These are phyloP conservation scores for Xanthoparmelia taractica DNA, from an alignment of 495 filamentous ascomycete genomes.

Conservation along the genomic window DNA sequence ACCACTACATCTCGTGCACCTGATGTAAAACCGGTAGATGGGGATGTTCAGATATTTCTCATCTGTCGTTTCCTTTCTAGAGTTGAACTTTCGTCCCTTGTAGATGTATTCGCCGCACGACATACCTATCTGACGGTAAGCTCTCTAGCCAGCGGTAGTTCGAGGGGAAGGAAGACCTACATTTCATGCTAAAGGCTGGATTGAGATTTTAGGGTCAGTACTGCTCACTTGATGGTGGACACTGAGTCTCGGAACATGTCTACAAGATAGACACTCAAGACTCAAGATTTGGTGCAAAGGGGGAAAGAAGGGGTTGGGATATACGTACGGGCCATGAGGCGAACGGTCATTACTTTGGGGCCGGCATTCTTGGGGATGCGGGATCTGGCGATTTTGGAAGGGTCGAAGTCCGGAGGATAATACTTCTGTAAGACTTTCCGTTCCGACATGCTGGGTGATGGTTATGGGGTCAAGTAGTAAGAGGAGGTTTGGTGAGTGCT, in stretches of 20 bases:
- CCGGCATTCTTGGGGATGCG: constrained; percentile 59
- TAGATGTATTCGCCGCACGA: constrained; percentile 93
- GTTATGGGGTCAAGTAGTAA: background rate
- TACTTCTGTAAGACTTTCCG: constrained; percentile 80
- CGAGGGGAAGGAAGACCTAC: constrained; percentile 40
- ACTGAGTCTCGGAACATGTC: background rate
- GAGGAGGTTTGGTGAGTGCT: background rate
- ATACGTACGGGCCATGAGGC: constrained; percentile 70
- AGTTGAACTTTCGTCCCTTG: constrained; percentile 94
- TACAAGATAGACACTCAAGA: background rate
- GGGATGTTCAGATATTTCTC: constrained; percentile 85
- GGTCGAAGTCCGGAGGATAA: constrained; percentile 98
- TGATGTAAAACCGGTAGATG: constrained; percentile 91
- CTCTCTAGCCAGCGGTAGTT: background rate
- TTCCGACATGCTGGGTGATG: constrained; percentile 62
- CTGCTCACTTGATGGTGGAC: background rate
- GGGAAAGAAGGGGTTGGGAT: background rate
- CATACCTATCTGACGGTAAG: background rate
- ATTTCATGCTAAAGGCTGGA: constrained; percentile 78
- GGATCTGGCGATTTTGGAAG: constrained; percentile 66
- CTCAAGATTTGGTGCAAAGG: background rate
- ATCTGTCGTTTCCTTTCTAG: constrained; percentile 86
- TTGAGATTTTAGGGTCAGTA: background rate
- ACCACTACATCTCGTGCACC: constrained; percentile 74
- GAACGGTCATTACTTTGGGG: constrained; percentile 77